These are phyloP conservation scores for Pyronema domesticum DNA, from an alignment of 495 filamentous ascomycete species.

Conservation along the genomic window DNA sequence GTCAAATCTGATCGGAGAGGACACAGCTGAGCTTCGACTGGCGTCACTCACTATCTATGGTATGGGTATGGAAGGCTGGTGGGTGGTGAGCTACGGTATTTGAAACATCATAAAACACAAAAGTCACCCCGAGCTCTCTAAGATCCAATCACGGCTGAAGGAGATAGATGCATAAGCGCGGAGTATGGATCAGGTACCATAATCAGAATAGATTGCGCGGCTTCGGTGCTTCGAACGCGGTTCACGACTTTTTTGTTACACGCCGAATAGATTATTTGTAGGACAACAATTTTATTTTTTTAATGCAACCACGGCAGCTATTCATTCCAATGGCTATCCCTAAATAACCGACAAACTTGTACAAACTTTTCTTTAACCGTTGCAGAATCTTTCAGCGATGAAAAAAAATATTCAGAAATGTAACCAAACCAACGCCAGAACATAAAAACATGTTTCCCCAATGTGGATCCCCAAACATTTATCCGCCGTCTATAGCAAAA, in stretches of 20 bases:
- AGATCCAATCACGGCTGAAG: too few species aligned
- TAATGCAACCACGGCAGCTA: too few species aligned
- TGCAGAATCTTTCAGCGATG: not conserved
- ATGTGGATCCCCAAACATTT: not conserved
- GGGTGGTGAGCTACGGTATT: not conserved
- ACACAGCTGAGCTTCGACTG: not conserved
- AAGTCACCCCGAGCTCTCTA: too few species aligned
- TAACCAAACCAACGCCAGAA: conserved; percentile 2
- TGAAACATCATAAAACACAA: too few species aligned
- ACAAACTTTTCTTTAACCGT: not conserved
- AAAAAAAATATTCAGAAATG: not conserved
- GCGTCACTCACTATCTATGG: not conserved
- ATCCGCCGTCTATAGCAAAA: not conserved
- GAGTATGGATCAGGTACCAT: not conserved
- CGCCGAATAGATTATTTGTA: not conserved
- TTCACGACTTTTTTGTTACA: not conserved
- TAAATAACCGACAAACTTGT: not conserved
- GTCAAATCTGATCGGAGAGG: not conserved
- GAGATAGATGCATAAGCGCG: too few species aligned
- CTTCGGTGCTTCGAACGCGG: not conserved
- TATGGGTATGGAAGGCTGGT: not conserved
- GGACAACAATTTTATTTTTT: not conserved
- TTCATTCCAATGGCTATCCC: not conserved
- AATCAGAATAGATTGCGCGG: not conserved
- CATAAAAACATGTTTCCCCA: not conserved